phyloP scores from a whole-genome alignment of 2,329 filamentous ascomycete species.

The Monilinia aucupariae region DNA sequence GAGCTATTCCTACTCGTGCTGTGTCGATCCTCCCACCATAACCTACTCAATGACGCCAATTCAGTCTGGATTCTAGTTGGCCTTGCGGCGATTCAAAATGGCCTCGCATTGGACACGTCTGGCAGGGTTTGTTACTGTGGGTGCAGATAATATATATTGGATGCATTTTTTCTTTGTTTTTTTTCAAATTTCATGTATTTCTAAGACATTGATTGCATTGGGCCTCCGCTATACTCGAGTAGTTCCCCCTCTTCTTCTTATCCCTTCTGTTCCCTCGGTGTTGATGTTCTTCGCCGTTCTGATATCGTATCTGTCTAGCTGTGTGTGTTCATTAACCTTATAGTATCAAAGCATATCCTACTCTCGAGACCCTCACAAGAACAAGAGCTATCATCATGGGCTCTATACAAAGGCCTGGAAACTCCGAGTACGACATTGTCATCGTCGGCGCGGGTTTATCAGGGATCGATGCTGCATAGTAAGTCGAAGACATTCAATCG shows the following conservation, averaged over 20 bases:
- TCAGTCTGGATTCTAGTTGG: too few relatives aligned
- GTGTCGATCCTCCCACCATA: not conserved
- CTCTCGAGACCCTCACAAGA: not conserved
- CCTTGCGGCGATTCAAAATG: too few relatives aligned
- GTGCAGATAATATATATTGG: too few relatives aligned
- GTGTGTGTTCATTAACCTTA: not conserved
- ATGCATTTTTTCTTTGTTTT: too few relatives aligned
- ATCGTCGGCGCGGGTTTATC: constrained; percentile 71
- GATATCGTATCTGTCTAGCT: not conserved
- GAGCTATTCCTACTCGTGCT: too few relatives aligned
- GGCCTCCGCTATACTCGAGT: not conserved
- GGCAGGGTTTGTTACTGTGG: too few relatives aligned
- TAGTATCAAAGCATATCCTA: not conserved
- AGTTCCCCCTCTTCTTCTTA: not conserved
- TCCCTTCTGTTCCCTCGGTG: not conserved
- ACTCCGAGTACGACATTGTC: constrained; percentile 45
- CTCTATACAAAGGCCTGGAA: constrained; percentile 14
- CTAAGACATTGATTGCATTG: too few relatives aligned
- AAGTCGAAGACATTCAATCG: not conserved
- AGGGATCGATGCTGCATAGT: constrained; percentile 68
- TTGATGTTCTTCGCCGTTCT: not conserved
- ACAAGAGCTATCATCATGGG: constrained; percentile 17
- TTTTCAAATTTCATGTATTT: too few relatives aligned
- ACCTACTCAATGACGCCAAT: not conserved
- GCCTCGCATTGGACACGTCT: too few relatives aligned